Conservation (phyloP, 495 filamentous ascomycete species). For the Penicillium antarcticum region DNA sequence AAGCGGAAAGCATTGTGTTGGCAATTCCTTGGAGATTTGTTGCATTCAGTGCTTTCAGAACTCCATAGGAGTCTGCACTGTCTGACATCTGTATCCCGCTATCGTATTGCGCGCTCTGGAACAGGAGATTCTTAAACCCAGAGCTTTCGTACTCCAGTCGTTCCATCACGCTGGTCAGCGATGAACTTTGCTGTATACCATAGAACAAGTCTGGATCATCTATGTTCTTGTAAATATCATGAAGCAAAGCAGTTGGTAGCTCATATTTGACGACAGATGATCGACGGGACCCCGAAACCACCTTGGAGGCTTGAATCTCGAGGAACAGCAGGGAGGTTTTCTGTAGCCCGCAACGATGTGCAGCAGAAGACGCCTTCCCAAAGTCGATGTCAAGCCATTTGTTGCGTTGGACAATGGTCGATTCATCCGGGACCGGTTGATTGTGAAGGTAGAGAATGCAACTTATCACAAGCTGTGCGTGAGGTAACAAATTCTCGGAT, state of each 20-base stretch:
- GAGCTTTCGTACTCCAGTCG: slow-evolving; percentile 89
- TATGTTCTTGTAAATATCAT: slow-evolving; percentile 81
- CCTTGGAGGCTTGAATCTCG: slow-evolving; percentile 63
- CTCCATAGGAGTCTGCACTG: slow-evolving; percentile 40
- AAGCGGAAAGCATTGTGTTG: slow-evolving; percentile 39
- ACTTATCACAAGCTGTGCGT: slow-evolving; percentile 64
- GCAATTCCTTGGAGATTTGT: slow-evolving; percentile 48
- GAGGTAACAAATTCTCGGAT: slow-evolving; percentile 36
- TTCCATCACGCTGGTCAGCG: slow-evolving; percentile 70
- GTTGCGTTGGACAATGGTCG: slow-evolving; percentile 71
- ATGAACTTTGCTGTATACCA: slow-evolving; percentile 78
- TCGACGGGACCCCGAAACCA: slow-evolving; percentile 56
- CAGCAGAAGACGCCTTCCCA: slow-evolving; percentile 66
- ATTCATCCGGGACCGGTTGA: slow-evolving; percentile 70
- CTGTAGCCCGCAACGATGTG: slow-evolving; percentile 77
- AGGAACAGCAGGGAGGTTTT: slow-evolving; percentile 82
- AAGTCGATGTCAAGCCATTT: slow-evolving; percentile 86
- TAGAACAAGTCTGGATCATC: slow-evolving; percentile 97
- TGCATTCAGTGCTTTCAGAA: slow-evolving; percentile 43
- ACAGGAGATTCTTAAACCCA: slow-evolving; percentile 82
- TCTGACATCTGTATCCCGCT: slow-evolving; percentile 65
- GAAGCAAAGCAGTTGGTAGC: slow-evolving; percentile 62
- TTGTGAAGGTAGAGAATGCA: slow-evolving; percentile 85
- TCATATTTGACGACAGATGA: slow-evolving; percentile 58
- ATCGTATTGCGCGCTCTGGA: slow-evolving; percentile 89